Conservation (phyloP, 83 land plant species). For the Picea engelmannii region DNA sequence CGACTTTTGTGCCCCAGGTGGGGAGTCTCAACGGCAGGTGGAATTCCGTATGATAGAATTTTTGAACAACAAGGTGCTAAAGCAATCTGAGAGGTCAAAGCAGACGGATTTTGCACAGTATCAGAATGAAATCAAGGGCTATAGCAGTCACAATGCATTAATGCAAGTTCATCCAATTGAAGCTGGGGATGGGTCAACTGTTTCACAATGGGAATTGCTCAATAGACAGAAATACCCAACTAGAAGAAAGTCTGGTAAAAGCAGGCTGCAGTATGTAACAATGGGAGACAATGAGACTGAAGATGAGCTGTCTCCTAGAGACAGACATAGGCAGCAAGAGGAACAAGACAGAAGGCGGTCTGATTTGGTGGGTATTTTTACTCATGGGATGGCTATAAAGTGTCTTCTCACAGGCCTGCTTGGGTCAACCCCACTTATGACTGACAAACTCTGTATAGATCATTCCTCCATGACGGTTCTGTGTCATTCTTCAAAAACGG, state of each 20-base stretch:
- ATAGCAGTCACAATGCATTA: constrained; percentile 30
- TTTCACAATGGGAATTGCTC: constrained; percentile 49
- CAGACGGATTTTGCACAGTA: constrained; percentile 25
- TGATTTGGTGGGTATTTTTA: constrained; percentile 59
- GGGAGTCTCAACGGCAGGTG: constrained; percentile 85
- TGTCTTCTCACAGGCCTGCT: constrained; percentile 73
- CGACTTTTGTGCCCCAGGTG: constrained; percentile 81
- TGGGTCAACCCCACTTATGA: constrained; percentile 59
- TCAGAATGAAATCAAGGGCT: constrained; percentile 40
- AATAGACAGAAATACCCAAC: constrained; percentile 28
- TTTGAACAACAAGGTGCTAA: constrained; percentile 59
- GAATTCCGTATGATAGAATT: constrained; percentile 81
- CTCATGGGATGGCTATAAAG: constrained; percentile 76
- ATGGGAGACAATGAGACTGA: constrained; percentile 45
- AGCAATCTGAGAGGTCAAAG: constrained; percentile 30
- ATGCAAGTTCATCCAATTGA: constrained; percentile 30
- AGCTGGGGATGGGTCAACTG: constrained; percentile 39
- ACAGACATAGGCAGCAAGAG: constrained; percentile 16
- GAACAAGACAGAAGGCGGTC: constrained; percentile 13
- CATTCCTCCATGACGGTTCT: constrained; percentile 74
- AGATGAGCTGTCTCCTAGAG: constrained; percentile 50
- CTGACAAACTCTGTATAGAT: constrained; percentile 58
- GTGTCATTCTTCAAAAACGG: constrained; percentile 58
- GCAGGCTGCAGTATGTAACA: constrained; percentile 66
- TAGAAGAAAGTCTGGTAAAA: constrained; percentile 61